Percentiles rank a stretch among this genome's conserved stretches.
These are phyloP conservation scores for Daphne laureola DNA, from an alignment of 441 rosid genomes.

Conservation along the genomic window DNA sequence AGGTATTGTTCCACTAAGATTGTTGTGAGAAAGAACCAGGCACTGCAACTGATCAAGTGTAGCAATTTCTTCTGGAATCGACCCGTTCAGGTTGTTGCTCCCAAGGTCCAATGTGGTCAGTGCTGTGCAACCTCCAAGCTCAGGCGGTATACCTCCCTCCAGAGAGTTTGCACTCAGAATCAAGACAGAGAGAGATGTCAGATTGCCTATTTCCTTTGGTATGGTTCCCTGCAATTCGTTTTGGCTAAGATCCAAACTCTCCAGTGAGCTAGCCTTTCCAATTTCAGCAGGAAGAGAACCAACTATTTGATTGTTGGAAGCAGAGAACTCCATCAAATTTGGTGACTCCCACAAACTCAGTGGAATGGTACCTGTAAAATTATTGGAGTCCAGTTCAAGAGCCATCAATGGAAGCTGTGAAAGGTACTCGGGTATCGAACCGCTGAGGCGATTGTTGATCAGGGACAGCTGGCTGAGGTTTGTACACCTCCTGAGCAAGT, in stretches of 20 bases:
- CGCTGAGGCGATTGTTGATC: slow-evolving; percentile 46
- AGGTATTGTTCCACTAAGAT: slow-evolving; percentile 68
- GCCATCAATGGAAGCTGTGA: slow-evolving; percentile 63
- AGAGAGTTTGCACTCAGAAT: slow-evolving; percentile 63
- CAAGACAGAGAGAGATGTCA: slow-evolving; percentile 52
- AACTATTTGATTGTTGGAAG: slow-evolving; percentile 52
- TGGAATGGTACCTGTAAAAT: slow-evolving; percentile 61
- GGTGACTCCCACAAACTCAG: slow-evolving; percentile 54
- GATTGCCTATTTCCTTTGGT: slow-evolving; percentile 68
- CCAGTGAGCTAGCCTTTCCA: slow-evolving; percentile 46
- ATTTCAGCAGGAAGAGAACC: slow-evolving; percentile 54
- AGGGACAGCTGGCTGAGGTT: slow-evolving; percentile 61
- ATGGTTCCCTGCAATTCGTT: slow-evolving; percentile 48
- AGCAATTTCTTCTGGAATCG: slow-evolving; percentile 50
- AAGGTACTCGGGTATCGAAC: slow-evolving; percentile 63
- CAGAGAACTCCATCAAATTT: slow-evolving; percentile 73
- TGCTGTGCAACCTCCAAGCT: slow-evolving; percentile 56
- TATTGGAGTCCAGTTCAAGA: slow-evolving; percentile 70
- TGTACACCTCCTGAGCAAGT: slow-evolving; percentile 46
- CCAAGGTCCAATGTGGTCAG: slow-evolving; percentile 83
- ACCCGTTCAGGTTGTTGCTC: slow-evolving; percentile 58
- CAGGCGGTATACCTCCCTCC: slow-evolving; percentile 50
- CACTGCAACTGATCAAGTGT: slow-evolving; percentile 68
- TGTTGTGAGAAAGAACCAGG: slow-evolving; percentile 72
- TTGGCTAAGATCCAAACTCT: slow-evolving; percentile 54